Percentiles rank a stretch among this genome's conserved stretches.
phyloP scores from a whole-genome alignment of 1,284 basidiomycete species.

The Chondrostereum purpureum region DNA sequence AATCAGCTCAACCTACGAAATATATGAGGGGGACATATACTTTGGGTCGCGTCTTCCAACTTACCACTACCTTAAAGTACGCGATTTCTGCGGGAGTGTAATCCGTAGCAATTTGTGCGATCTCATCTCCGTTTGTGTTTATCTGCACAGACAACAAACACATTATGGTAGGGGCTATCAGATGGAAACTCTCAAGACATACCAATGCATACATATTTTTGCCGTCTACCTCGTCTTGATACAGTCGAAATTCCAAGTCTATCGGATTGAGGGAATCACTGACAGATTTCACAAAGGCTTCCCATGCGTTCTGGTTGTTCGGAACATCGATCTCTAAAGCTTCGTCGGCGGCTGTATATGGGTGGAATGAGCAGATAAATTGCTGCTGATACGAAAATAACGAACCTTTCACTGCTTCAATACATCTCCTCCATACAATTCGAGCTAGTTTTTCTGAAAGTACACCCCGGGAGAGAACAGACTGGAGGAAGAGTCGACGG shows the following conservation, averaged over 20 bases:
- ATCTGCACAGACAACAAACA: conserved; percentile 37
- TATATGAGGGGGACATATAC: conserved; percentile 3
- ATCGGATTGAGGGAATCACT: conserved; percentile 59
- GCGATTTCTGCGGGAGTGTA: conserved; percentile 72
- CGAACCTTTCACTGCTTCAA: conserved; percentile 57
- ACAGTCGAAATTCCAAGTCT: conserved; percentile 61
- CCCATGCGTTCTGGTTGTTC: conserved; percentile 45
- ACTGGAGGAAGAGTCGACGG: conserved; percentile 70
- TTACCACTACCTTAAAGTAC: conserved; percentile 75
- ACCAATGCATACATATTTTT: conserved; percentile 62
- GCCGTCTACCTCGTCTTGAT: conserved; percentile 60
- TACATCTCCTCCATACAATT: conserved; percentile 59
- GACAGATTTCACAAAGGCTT: conserved; percentile 50
- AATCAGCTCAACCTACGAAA: conserved; percentile 74
- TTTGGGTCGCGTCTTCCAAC: conserved; percentile 19
- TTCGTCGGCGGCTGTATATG: conserved; percentile 40
- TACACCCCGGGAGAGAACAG: conserved; percentile 61
- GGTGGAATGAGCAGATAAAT: neutral
- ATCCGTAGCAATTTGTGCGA: conserved; percentile 78
- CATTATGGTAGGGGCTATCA: no score
- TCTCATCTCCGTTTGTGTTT: conserved; percentile 69
- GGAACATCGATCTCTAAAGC: conserved; percentile 38
- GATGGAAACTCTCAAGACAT: conserved; percentile 18
- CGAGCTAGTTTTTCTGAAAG: conserved; percentile 58
- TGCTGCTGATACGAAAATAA: conserved; percentile 6